Base-by-base conservation (phyloP, 371 early-diverging fungal species). In the Mortierella sp. region DNA sequence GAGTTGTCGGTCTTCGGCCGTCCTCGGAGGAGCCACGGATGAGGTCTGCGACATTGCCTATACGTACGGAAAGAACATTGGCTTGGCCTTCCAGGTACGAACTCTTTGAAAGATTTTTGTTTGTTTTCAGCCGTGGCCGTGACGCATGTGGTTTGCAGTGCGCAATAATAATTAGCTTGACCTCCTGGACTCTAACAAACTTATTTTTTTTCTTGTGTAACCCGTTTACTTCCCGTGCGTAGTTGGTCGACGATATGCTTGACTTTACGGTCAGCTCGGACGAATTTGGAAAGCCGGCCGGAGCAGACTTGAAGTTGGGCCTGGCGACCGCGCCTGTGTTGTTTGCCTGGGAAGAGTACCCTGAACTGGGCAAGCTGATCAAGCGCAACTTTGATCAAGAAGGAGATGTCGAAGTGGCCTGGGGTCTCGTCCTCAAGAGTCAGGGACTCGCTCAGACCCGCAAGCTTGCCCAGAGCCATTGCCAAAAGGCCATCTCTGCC, bases 301-400 rank as follows among this genome's bases (percentile, higher is more conserved):
- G 96, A 29, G 96, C 97, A 2, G 97, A 97, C 79, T 84, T 97
- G 65, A 92, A 95, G 82, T 90, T 97, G 10, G 98, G 97, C 6
- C 88, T 97, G 79, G 96, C 97, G 0, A 98, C 98, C 18, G 98
- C 98, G 4, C 99, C 99, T 0, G 97, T 99, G 2, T 88, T 99
- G 51, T 97, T 95, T 84, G 98, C 99, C 3, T 96, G 96, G 90
- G 95, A 97, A 80, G 94, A 96, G 87, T 96, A 90, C 81, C 96
- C 98, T 0, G 95, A 96, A 83, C 88, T 99, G 56, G 95, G 94
- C 7, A 94, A 94, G 12, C 85, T 97, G 70, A 96, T 98, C 70
- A 95, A 96, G 71, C 95, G 99, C 54, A 95, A 96, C 79, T 99
- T 99, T 84, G 79, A 90, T 21, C 73, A 89, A 14, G 83, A 91